phyloP scores from a whole-genome alignment of 371 early-diverging fungal species.

The Zancudomyces culisetae region DNA sequence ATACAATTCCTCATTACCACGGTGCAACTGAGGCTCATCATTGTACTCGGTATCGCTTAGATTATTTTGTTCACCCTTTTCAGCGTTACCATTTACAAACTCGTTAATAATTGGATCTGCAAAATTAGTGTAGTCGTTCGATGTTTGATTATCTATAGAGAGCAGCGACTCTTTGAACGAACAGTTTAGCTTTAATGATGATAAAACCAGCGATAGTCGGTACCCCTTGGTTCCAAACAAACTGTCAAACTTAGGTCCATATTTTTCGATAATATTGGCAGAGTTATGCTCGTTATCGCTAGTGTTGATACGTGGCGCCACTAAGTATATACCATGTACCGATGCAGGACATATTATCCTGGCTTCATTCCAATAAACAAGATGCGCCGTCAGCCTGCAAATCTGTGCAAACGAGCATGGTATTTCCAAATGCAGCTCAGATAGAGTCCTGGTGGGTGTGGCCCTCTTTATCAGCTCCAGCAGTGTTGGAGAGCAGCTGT shows the following conservation, averaged over 20 bases:
- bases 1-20: constrained; percentile 46
- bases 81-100: too few relatives aligned
- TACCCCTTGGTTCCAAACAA: constrained; percentile 41
- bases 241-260: constrained; percentile 14
- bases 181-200: constrained; percentile 50
- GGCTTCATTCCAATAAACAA: constrained; percentile 80
- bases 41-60: too few relatives aligned
- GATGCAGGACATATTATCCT: constrained; percentile 65
- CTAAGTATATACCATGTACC: constrained; percentile 57
- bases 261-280: constrained; percentile 4
- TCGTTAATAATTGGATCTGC: constrained; percentile 40
- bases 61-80: too few relatives aligned
- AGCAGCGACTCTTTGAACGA: constrained; percentile 29
- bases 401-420: constrained; percentile 82
- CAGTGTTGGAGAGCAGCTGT: constrained; percentile 68
- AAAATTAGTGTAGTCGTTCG: constrained; percentile 4
- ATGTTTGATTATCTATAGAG: not conserved
- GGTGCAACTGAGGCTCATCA: constrained; percentile 1
- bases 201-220: constrained; percentile 39
- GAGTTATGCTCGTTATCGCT: too few relatives aligned
- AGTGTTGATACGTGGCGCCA: constrained; percentile 43
- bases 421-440: constrained; percentile 54
- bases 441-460: constrained; percentile 68
- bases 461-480: constrained; percentile 68
- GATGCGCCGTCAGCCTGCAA: constrained; percentile 68